These are phyloP conservation scores for Plasmopara viticola DNA, from an alignment of 352 stramenopile genomes.

Conservation along the genomic window DNA sequence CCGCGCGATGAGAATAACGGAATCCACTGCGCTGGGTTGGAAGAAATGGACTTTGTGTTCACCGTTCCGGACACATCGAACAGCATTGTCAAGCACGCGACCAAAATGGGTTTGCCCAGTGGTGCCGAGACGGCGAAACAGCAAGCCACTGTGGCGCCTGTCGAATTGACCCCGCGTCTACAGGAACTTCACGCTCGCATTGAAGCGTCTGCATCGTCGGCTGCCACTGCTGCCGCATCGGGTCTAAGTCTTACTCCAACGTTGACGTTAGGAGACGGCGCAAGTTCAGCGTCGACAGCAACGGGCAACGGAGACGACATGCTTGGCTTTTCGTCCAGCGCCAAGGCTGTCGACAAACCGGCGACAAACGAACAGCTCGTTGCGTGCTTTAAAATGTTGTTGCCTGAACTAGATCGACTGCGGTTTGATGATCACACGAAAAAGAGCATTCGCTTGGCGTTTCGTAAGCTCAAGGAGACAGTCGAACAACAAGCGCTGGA, in stretches of 20 bases:
- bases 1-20: slow-evolving; percentile 36
- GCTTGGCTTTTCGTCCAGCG: slow-evolving; percentile 29
- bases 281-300: slow-evolving; percentile 4
- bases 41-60: slow-evolving; percentile 39
- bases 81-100: slow-evolving; percentile 14
- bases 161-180: slow-evolving; percentile 27
- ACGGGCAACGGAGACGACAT: slow-evolving; percentile 29
- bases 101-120: slow-evolving; percentile 21
- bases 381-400: slow-evolving; percentile 39
- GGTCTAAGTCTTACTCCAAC: slow-evolving; percentile 13
- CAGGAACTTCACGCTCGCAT: slow-evolving; percentile 34
- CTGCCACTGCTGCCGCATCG: slow-evolving; percentile 11
- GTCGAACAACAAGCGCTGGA: slow-evolving; percentile 28
- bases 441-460: slow-evolving; percentile 47
- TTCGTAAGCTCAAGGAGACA: slow-evolving; percentile 44
- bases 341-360: slow-evolving; percentile 11
- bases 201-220: slow-evolving; percentile 23
- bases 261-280: slow-evolving; percentile 23
- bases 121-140: slow-evolving; percentile 10
- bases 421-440: slow-evolving; percentile 54
- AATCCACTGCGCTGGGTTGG: slow-evolving; percentile 37
- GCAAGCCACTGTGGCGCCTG: slow-evolving; percentile 3
- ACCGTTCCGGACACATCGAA: slow-evolving; percentile 27
- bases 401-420: slow-evolving; percentile 45
- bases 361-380: slow-evolving; percentile 44